phyloP scores from a whole-genome alignment of 1,284 basidiomycete genomes.

The Cutaneotrichosporon dermatis region DNA sequence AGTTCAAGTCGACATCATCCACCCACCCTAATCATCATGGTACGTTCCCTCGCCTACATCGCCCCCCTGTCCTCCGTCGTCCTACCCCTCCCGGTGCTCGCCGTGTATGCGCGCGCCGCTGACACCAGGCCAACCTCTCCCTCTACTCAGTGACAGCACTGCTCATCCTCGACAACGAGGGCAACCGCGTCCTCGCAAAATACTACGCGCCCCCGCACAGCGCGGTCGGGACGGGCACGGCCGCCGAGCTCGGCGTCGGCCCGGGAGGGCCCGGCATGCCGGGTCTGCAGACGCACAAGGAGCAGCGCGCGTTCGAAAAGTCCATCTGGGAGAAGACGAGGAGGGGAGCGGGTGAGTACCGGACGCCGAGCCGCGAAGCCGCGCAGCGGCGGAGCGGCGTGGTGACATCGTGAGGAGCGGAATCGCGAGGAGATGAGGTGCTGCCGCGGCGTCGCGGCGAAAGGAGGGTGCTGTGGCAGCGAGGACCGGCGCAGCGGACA shows the following conservation, averaged over 20 bases:
- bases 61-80: background rate
- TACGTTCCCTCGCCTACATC: background rate
- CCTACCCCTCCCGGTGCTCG: too few species aligned
- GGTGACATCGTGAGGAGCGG: too few species aligned
- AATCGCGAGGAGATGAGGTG: too few species aligned
- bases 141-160: slow-evolving; percentile 83
- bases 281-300: slow-evolving; percentile 64
- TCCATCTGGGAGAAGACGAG: slow-evolving; percentile 92
- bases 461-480: too few species aligned
- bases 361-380: background rate
- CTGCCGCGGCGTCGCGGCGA: too few species aligned
- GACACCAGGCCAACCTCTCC: slow-evolving; percentile 64
- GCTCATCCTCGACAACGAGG: slow-evolving; percentile 88
- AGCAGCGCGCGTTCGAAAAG: slow-evolving; percentile 94
- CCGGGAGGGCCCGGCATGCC: slow-evolving; percentile 41
- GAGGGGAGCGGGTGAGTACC: slow-evolving; percentile 71
- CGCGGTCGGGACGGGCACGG: slow-evolving; percentile 45
- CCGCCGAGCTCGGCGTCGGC: slow-evolving; percentile 50
- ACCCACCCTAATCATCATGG: slow-evolving; percentile 7
- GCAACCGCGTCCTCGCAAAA: slow-evolving; percentile 89
- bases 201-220: slow-evolving; percentile 69
- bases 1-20: background rate
- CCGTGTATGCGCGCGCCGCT: too few species aligned
- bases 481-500: too few species aligned
- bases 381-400: background rate